Evolutionary conservation across 352 stramenopile genomes (phyloP).

Genomic region (Discostella stelligera): DNA sequence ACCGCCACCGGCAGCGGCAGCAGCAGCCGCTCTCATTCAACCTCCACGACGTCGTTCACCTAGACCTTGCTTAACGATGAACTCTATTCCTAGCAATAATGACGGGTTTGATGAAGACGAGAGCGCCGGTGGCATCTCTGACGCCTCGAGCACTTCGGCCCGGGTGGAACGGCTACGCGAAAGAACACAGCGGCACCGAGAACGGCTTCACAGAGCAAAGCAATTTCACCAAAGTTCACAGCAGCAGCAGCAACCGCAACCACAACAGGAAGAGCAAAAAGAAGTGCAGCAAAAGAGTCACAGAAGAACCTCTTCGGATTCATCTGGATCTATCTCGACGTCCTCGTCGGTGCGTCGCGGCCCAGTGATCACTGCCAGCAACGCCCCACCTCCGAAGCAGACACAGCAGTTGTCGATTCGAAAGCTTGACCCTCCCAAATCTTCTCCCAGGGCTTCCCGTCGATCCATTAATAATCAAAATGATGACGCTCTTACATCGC

Average conservation of each 20-base stretch:
- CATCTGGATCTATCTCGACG: slow-evolving; percentile 22
- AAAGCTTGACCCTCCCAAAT: slow-evolving; percentile 13
- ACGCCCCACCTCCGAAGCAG: slow-evolving; percentile 7
- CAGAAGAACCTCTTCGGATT: slow-evolving; percentile 30
- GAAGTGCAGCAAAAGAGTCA: slow-evolving; percentile 1
- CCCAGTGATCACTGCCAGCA: not conserved
- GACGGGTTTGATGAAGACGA: slow-evolving; percentile 15
- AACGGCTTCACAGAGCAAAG: slow-evolving; percentile 46
- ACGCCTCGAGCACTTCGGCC: slow-evolving; percentile 23
- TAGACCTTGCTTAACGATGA: slow-evolving; percentile 1
- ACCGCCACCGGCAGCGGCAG: too few species aligned
- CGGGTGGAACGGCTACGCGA: slow-evolving; percentile 37
- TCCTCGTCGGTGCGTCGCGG: slow-evolving; percentile 25
- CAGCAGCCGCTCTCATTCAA: too few species aligned
- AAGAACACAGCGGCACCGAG: slow-evolving; percentile 41
- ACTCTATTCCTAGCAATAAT: slow-evolving; percentile 20
- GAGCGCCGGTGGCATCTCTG: slow-evolving; percentile 12
- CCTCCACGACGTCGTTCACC: not conserved
- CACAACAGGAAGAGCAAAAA: slow-evolving; percentile 16
- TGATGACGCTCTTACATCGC: not conserved
- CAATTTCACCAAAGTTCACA: slow-evolving; percentile 36
- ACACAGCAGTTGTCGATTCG: not conserved
- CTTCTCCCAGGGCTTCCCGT: not conserved
- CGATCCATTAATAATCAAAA: not conserved
- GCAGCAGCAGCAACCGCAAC: not conserved